Evolutionary conservation across 768 basidiomycete genomes (phyloP).

Genomic region (Mycena filopes): DNA sequence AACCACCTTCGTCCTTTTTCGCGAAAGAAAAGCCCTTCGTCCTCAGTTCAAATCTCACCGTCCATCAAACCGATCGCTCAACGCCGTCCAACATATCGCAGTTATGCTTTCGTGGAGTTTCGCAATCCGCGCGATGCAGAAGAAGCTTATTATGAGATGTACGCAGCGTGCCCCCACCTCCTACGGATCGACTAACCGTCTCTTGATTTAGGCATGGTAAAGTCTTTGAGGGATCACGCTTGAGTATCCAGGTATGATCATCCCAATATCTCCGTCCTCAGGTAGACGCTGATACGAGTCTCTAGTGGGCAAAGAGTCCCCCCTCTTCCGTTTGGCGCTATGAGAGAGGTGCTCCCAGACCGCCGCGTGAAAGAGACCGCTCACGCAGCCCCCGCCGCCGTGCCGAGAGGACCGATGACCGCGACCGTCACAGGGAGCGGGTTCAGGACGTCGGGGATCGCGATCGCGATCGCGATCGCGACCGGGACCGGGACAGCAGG

Average conservation of each 20-base stretch:
- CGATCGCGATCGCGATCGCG: conserved; percentile 48
- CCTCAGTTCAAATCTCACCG: conserved; percentile 47
- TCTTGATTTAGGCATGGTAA: conserved; percentile 71
- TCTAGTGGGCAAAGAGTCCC: conserved; percentile 84
- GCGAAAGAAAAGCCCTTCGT: conserved; percentile 40
- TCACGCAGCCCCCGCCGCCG: conserved; percentile 29
- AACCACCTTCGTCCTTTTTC: conserved; percentile 40
- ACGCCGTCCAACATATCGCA: conserved; percentile 61
- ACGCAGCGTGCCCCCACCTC: conserved; percentile 39
- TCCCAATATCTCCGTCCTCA: neutral
- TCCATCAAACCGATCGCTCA: conserved; percentile 64
- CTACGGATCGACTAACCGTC: neutral
- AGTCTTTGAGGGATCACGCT: conserved; percentile 75
- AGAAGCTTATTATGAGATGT: conserved; percentile 89
- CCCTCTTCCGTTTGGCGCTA: conserved; percentile 87
- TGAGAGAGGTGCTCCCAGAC: conserved; percentile 48
- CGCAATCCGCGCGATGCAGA: conserved; percentile 82
- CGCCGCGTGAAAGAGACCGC: conserved; percentile 42
- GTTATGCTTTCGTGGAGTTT: conserved; percentile 91
- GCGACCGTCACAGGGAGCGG: conserved; percentile 36
- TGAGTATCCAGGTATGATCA: conserved; percentile 73
- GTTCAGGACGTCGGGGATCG: conserved; percentile 38
- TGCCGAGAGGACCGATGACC: conserved; percentile 46
- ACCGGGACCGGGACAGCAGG: conserved; percentile 47
- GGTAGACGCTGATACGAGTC: neutral